Percentiles rank a stretch among this genome's conserved stretches.
phyloP scores from a whole-genome alignment of 768 basidiomycete genomes.

The Tubosaeta brunneosetosa region DNA sequence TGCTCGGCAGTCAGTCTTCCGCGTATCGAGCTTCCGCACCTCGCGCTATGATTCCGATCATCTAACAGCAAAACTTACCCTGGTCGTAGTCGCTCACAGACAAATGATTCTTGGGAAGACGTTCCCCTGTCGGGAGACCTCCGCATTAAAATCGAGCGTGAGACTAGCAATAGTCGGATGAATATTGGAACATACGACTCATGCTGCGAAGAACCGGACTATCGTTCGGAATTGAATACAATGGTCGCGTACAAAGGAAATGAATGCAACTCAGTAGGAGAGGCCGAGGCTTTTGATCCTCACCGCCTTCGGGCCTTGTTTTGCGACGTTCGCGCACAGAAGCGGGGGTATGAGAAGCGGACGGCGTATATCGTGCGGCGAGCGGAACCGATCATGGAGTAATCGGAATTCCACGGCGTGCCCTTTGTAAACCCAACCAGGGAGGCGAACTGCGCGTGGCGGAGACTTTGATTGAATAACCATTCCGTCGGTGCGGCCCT shows the following conservation, averaged over 20 bases:
- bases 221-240: not conserved
- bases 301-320: slow-evolving; percentile 19
- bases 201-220: slow-evolving; percentile 2
- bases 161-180: slow-evolving; percentile 7
- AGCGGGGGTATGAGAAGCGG: slow-evolving; percentile 16
- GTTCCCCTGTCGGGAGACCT: not conserved
- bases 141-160: not conserved
- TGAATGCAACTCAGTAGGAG: slow-evolving; percentile 6
- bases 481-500: not conserved
- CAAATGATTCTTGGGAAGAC: not conserved
- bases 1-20: not conserved
- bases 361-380: slow-evolving; percentile 11
- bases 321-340: slow-evolving; percentile 16
- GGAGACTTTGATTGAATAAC: not conserved
- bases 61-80: not conserved
- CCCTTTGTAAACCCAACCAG: not conserved
- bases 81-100: not conserved
- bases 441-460: slow-evolving; percentile 1
- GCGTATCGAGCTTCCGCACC: not conserved
- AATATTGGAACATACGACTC: not conserved
- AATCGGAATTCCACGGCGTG: slow-evolving; percentile 24
- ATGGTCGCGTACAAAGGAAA: slow-evolving; percentile 5
- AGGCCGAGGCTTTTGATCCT: slow-evolving; percentile 14
- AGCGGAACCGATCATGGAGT: slow-evolving; percentile 6
- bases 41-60: not conserved